Base-by-base conservation (phyloP, 1,284 basidiomycete genomes). In the Coriolopsis trogii region DNA sequence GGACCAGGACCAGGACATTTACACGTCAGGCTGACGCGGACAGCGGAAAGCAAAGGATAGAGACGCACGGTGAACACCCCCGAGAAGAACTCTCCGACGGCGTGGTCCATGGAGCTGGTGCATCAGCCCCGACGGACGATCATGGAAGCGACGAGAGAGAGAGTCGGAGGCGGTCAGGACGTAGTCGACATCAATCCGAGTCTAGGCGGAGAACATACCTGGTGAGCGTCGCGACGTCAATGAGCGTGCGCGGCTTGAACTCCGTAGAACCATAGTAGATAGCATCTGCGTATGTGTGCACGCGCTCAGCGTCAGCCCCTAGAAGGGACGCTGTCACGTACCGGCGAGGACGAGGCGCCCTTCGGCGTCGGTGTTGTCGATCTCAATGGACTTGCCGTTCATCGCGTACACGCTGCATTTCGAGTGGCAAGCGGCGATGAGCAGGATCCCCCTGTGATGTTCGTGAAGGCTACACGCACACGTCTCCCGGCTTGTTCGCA, bases 331-430 rank as follows among this genome's bases (percentile, higher is more conserved):
- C n/a, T n/a, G n/a, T n/a, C n/a, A 59, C 76, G 33, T 48, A 85
- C 84, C 84, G 42, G 88, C 79, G 30, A 91, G 79, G 20, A 95
- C 77, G 20, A 95, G 76, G 24, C 93, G 84, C 16, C 93, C 93
- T 66, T 93, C 91, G 4, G 91, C 91, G 65, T 94, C 92, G 0
- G 92, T 94, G 71, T 94, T 94, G 72, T 94, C 91, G 31, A 95
- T 82, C 67, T 95, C 91, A 28, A 95, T 80, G 0, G 87, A 85
- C 69, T 93, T 92, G 34, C 93, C 92, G 65, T 93, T 94, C 85
- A 92, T 92, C 6, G 91, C 89, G 60, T 91, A 88, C 55, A 95
- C 68, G 46, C 92, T 91, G 63, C 7, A 23, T 28, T 10, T n/a
- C n/a, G n/a, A n/a, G n/a, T n/a, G n/a, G n/a, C n/a, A n/a, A n/a